phyloP scores from a whole-genome alignment of 768 basidiomycete species.

The Tricholoma sp. region DNA sequence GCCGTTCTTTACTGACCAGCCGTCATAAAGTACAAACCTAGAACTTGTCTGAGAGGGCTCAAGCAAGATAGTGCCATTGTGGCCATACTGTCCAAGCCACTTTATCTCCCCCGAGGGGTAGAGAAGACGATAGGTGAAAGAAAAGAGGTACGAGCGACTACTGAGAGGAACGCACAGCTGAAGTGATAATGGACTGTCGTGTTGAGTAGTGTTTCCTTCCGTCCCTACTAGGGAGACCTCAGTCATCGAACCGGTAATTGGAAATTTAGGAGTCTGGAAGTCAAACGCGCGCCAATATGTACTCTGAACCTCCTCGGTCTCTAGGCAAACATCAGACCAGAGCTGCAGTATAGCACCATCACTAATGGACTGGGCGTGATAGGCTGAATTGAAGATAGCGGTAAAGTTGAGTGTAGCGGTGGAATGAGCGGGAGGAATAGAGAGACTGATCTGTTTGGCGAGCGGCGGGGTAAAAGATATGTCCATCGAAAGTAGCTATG shows the following conservation, averaged over 20 bases:
- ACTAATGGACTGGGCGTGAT: conserved; percentile 25
- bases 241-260: neutral
- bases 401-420: conserved; percentile 29
- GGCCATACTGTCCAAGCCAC: conserved; percentile 43
- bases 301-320: conserved; percentile 8
- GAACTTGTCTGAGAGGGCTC: conserved; percentile 13
- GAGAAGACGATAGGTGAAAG: conserved; percentile 46
- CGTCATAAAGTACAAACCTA: conserved; percentile 16
- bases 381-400: conserved; percentile 23
- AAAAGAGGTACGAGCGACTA: conserved; percentile 16
- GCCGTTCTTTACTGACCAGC: conserved; percentile 13
- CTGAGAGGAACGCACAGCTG: conserved; percentile 7
- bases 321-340: conserved; percentile 35
- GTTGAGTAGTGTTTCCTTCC: neutral
- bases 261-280: conserved; percentile 17
- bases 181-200: conserved; percentile 9
- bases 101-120: conserved; percentile 36
- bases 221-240: neutral
- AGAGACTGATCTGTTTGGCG: conserved; percentile 24
- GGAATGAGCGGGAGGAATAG: conserved; percentile 14
- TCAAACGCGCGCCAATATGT: conserved; percentile 31
- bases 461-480: conserved; percentile 36
- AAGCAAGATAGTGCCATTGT: conserved; percentile 38
- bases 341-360: conserved; percentile 34
- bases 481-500: conserved; percentile 21